Evolutionary conservation across 495 filamentous ascomycete genomes (phyloP), one percentile per base, ranked within the genome.

Genomic region (Symbiotaphrina buchneri): DNA sequence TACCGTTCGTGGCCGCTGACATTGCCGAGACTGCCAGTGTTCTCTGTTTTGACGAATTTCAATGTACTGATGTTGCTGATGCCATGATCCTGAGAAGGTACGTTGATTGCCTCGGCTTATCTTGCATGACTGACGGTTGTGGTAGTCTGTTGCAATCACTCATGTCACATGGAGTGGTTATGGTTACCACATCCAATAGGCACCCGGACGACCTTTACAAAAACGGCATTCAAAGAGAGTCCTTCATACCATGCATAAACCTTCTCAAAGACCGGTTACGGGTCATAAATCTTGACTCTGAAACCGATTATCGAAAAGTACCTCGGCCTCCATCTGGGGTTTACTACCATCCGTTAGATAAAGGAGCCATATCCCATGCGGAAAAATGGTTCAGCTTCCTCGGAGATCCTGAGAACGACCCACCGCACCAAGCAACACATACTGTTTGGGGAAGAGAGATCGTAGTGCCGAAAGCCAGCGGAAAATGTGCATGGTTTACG

Each of bases 61-160:
- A 97, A 46, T 93, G 85, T 48, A 97, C 87, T 16, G 87, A 97
- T 55, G 85, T 97, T 13, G 87, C 90, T 7, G 90, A 97, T 59
- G 87, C 87, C 30, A 97, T 97, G 87, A 95, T 97, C 44, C 48
- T 97, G 39, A 58, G 87, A 37, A 61, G 74, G 69, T 71, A 47
- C 18, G 49, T 40, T 33, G 19, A 15, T 15, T 30, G 3, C n/a
- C n/a, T n/a, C n/a, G n/a, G n/a, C n/a, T n/a, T n/a, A n/a, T n/a
- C n/a, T n/a, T n/a, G n/a, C n/a, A n/a, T n/a, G 2, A 16, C 28
- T 30, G 28, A 30, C 19, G 28, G 28, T 30, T 13, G 19, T 18
- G 28, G 2, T 15, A 77, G 83, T 35, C 65, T 97, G 5, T 65
- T 95, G 14, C 82, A 94, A 46, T 60, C 61, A 3, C 65, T 97